Conservation (phyloP, 176 grass and related monocot genomes). For the Triticum timopheevii region DNA sequence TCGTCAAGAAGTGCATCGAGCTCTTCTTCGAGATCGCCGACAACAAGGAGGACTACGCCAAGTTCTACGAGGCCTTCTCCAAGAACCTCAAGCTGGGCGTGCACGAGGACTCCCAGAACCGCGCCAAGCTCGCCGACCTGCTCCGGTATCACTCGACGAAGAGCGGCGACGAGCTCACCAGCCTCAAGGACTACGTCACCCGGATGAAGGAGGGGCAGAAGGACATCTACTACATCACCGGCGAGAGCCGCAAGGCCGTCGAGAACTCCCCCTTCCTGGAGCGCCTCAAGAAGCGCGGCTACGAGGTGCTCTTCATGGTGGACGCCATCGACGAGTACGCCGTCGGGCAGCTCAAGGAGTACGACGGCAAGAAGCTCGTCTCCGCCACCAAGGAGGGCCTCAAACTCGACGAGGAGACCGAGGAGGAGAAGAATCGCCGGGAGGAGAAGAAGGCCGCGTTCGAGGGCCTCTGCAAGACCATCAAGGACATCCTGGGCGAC, state of each 20-base stretch:
- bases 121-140: conserved; percentile 55
- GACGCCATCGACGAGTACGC: conserved; percentile 73
- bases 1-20: conserved; percentile 59
- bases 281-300: conserved; percentile 56
- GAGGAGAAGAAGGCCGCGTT: conserved; percentile 45
- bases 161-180: conserved; percentile 55
- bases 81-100: conserved; percentile 66
- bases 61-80: conserved; percentile 71
- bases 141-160: conserved; percentile 51
- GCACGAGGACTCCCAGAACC: conserved; percentile 61
- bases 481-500: conserved; percentile 55
- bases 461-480: conserved; percentile 48
- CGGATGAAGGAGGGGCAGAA: conserved; percentile 56
- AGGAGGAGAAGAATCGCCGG: conserved; percentile 39
- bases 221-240: conserved; percentile 69
- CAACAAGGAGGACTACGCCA: conserved; percentile 52
- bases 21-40: conserved; percentile 66
- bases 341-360: conserved; percentile 63
- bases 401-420: conserved; percentile 42
- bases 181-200: conserved; percentile 66
- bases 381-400: conserved; percentile 56
- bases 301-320: conserved; percentile 80
- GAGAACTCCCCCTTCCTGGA: conserved; percentile 73
- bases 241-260: conserved; percentile 56
- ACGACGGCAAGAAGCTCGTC: conserved; percentile 65